These are phyloP conservation scores for Psilocybe azurescens DNA, from an alignment of 768 basidiomycete species.

Conservation along the genomic window DNA sequence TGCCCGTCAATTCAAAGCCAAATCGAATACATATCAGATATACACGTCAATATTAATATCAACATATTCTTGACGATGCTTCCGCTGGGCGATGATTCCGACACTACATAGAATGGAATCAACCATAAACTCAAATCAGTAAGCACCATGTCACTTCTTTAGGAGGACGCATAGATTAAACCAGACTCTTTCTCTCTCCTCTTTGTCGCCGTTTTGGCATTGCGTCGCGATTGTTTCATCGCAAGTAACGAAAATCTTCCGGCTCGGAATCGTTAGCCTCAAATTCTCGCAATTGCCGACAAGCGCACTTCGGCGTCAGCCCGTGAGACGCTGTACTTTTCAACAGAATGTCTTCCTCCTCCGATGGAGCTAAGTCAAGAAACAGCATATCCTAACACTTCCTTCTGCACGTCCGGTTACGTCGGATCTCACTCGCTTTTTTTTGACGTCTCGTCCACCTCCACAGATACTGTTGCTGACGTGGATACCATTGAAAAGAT, in stretches of 20 bases:
- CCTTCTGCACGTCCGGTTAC: constrained; percentile 15
- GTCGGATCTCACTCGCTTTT: constrained; percentile 18
- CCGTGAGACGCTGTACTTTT: neutral
- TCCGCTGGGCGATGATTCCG: neutral
- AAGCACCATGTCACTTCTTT: too few relatives aligned
- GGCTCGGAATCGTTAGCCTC: too few relatives aligned
- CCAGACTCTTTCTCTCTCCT: neutral
- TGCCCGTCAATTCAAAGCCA: too few relatives aligned
- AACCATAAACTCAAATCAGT: neutral
- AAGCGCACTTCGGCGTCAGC: too few relatives aligned
- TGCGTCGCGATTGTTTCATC: neutral
- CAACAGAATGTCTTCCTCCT: neutral
- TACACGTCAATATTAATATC: too few relatives aligned
- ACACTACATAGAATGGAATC: neutral
- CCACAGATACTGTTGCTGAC: constrained; percentile 10
- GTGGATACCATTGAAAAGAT: constrained; percentile 15
- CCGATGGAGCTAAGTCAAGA: neutral
- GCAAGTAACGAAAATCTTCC: too few relatives aligned
- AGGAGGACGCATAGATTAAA: too few relatives aligned
- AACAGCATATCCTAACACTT: neutral
- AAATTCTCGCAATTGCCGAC: too few relatives aligned
- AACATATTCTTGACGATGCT: neutral
- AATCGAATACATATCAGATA: too few relatives aligned
- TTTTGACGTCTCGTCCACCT: constrained; percentile 7
- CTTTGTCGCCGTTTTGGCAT: neutral